Base-by-base conservation (phyloP, 2,329 filamentous ascomycete species). In the Diplodia intermedia region DNA sequence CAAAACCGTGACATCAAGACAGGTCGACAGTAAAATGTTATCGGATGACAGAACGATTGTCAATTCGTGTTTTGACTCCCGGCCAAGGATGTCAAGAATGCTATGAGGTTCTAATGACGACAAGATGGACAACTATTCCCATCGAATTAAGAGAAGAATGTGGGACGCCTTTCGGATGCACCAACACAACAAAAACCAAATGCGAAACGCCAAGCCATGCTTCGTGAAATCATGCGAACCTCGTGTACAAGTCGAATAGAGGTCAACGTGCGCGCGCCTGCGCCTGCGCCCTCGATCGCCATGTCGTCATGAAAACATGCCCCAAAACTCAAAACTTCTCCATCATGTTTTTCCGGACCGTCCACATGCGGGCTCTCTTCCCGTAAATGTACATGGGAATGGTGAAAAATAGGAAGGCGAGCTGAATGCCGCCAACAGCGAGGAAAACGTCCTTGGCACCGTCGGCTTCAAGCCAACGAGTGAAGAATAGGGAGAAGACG, bases 331-430 rank as follows among this genome's bases (percentile, higher is more conserved):
- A 89, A 70, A 88, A 90, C 75, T 88, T 91, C 85, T 96, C 93
- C 90, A 97, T 94, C 71, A 97, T 82, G 72, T 91, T 93, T 84
- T 86, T 91, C 70, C 91, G 84, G 12, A 94, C 92, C 0, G 94
- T 98, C 94, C 94, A 97, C 92, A 97, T 97, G 20, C 94, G 85
- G 18, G 90, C 89, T 67, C 93, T 83, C 84, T 98, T 98, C 20
- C 94, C 94, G 75, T 88, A 97, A 23, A 98, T 91, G 77, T 95
- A 98, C 91, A 98, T 93, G 0, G 94, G 94, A 67, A 97, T 89
- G 0, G 93, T 91, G 66, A 85, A 88, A 3, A 92, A 74, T 77
- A 97, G 83, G 67, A 90, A 86, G 14, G 88, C 87, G 40, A 97
- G 79, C 79, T 98, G 94, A 33, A 98, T 95, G 31, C 93, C 85